Evolutionary conservation across 2,329 filamentous ascomycete species (phyloP).

Genomic region (Drechslera avenae): DNA sequence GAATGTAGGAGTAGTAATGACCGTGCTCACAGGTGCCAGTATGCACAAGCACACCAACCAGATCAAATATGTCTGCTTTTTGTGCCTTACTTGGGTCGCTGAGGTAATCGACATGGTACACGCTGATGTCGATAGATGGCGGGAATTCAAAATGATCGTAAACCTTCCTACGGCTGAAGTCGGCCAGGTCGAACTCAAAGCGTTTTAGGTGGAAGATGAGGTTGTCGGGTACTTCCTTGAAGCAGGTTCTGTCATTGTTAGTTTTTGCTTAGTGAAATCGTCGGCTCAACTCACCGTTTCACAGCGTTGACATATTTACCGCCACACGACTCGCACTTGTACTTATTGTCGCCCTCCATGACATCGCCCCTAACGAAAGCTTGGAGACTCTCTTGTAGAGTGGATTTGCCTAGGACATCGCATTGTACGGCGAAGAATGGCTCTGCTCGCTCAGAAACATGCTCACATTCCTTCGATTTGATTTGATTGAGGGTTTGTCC

Average conservation of each 20-base stretch:
- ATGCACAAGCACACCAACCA: constrained; percentile 94
- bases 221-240: constrained; percentile 92
- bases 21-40: constrained; percentile 91
- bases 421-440: constrained; percentile 94
- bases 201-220: constrained; percentile 94
- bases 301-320: constrained; percentile 85
- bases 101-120: constrained; percentile 86
- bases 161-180: constrained; percentile 85
- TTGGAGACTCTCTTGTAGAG: constrained; percentile 82
- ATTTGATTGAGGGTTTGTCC: constrained; percentile 93
- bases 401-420: constrained; percentile 90
- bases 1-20: constrained; percentile 96
- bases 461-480: constrained; percentile 90
- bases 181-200: constrained; percentile 79
- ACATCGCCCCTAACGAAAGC: constrained; percentile 97
- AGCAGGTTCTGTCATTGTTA: constrained; percentile 67
- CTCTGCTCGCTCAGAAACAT: constrained; percentile 89
- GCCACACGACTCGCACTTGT: constrained; percentile 91
- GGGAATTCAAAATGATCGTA: constrained; percentile 96
- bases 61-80: constrained; percentile 79
- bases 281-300: constrained; percentile 64
- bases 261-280: constrained; percentile 3
- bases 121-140: constrained; percentile 78
- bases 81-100: constrained; percentile 63
- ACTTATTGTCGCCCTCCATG: constrained; percentile 98